Evolutionary conservation across 768 basidiomycete species (phyloP), one percentile per base, ranked within the genome.

Genomic region (Daedaleopsis nitida): DNA sequence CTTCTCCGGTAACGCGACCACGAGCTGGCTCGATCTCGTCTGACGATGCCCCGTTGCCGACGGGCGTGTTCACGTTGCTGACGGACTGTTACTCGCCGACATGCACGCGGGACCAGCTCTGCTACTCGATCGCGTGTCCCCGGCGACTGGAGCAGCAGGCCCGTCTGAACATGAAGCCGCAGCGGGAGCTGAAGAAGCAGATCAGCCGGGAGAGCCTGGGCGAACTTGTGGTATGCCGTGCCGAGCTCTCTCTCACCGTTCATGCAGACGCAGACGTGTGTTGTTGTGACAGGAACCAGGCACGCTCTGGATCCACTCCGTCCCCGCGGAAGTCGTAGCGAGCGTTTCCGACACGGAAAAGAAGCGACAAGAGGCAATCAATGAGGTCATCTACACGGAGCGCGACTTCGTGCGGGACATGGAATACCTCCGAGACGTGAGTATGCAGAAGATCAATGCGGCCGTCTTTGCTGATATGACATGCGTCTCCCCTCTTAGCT

Each of bases 41-140:
- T 7, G 90, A 92, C 62, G 88, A 91, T 66, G 75, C 83, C 14
- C 83, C 86, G 23, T 75, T 98, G 57, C 97, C 97, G 2, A 85
- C 90, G 0, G 97, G 97, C 23, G 95, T 98, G 16, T 98, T 98
- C 74, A 98, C 96, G 1, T 82, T 98, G 48, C 81, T 99, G 63
- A 96, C 95, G 0, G 96, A 97, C 72, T 99, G 97, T 73, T 98
- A 98, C 77, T 97, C 95, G 12, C 94, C 97, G 17, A 99, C 97
- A 34, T 98, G 97, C 76, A 91, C 92, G 37, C 81, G 92, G 54
- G 96, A 98, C 71, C 87, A 85, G 62, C 77, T 98, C n/a, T 99
- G 97, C 76, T 98, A 99, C 73, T 94, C 91, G 65, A 98, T 98
- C 65, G 95, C 94, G 27, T 99, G 97, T 72, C 97, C 97, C 1